These are phyloP conservation scores for Arctium lappa DNA, from an alignment of 129 eudicot genomes.

Conservation along the genomic window DNA sequence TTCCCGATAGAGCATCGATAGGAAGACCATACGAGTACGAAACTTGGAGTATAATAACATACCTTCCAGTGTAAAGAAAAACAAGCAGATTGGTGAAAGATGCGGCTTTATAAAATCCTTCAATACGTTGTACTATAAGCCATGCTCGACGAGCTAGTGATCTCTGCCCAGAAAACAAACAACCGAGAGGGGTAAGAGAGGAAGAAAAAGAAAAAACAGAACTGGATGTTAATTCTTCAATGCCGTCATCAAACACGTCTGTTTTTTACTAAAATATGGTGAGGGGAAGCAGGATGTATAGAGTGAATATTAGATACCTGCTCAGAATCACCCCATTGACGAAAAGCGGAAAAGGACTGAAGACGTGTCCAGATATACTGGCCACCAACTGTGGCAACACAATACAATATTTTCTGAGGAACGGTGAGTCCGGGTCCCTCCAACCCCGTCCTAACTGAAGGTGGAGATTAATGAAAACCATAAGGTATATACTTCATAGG, in stretches of 20 bases:
- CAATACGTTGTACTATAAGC: slow-evolving; percentile 79
- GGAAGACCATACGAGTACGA: neutral
- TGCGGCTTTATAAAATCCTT: slow-evolving; percentile 93
- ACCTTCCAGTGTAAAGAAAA: slow-evolving; percentile 95
- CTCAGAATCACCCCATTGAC: slow-evolving; percentile 96
- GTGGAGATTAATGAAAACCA: slow-evolving; percentile 10
- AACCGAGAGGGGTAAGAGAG: neutral
- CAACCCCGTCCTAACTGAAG: slow-evolving; percentile 80
- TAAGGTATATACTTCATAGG: neutral
- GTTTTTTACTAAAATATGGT: neutral
- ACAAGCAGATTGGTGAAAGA: slow-evolving; percentile 83
- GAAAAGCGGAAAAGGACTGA: slow-evolving; percentile 93
- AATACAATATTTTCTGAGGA: slow-evolving; percentile 89
- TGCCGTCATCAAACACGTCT: neutral
- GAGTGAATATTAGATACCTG: slow-evolving; percentile 49
- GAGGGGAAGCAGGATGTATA: neutral
- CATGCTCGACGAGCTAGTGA: slow-evolving; percentile 82
- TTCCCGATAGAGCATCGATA: neutral
- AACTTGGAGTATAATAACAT: slow-evolving; percentile 9
- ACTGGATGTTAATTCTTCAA: neutral
- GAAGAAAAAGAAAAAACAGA: neutral
- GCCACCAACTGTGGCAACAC: slow-evolving; percentile 92
- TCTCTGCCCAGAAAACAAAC: slow-evolving; percentile 48
- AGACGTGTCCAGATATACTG: slow-evolving; percentile 90
- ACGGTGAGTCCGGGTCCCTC: slow-evolving; percentile 98